Evolutionary conservation across 495 filamentous ascomycete genomes (phyloP).

Genomic region (Penicillium cosmopolitanum): DNA sequence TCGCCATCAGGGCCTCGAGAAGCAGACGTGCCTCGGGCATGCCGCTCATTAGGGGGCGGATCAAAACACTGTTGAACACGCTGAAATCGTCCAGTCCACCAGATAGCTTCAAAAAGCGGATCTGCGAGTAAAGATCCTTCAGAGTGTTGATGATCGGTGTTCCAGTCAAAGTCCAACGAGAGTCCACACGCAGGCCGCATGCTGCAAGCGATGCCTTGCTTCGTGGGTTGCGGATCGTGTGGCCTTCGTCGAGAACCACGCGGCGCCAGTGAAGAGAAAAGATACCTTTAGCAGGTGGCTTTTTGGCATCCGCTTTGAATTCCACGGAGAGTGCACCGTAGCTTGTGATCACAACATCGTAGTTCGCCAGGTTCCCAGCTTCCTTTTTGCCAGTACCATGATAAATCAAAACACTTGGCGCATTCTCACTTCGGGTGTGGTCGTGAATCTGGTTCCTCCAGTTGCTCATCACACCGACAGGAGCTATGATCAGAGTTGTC

Average conservation of each 20-base stretch:
- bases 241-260: constrained; percentile 86
- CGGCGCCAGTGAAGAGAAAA: constrained; percentile 77
- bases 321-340: constrained; percentile 66
- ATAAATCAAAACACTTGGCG: constrained; percentile 71
- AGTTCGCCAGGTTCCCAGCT: constrained; percentile 51
- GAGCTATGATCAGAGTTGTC: constrained; percentile 79
- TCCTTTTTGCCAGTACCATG: constrained; percentile 67
- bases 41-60: constrained; percentile 67
- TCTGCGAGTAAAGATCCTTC: constrained; percentile 79
- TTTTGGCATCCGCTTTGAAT: constrained; percentile 39
- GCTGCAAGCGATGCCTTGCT: constrained; percentile 74
- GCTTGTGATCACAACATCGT: constrained; percentile 84
- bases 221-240: constrained; percentile 78
- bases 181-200: constrained; percentile 65
- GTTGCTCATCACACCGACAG: constrained; percentile 89
- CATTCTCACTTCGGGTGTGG: constrained; percentile 64
- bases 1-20: constrained; percentile 76
- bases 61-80: constrained; percentile 76
- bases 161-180: constrained; percentile 82
- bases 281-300: constrained; percentile 47
- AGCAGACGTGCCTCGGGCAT: constrained; percentile 62
- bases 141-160: constrained; percentile 79
- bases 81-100: constrained; percentile 77
- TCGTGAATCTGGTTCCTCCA: constrained; percentile 82
- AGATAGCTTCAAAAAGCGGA: constrained; percentile 76